These are phyloP conservation scores for Amanita exitialis DNA, from an alignment of 768 basidiomycete species.

Conservation along the genomic window DNA sequence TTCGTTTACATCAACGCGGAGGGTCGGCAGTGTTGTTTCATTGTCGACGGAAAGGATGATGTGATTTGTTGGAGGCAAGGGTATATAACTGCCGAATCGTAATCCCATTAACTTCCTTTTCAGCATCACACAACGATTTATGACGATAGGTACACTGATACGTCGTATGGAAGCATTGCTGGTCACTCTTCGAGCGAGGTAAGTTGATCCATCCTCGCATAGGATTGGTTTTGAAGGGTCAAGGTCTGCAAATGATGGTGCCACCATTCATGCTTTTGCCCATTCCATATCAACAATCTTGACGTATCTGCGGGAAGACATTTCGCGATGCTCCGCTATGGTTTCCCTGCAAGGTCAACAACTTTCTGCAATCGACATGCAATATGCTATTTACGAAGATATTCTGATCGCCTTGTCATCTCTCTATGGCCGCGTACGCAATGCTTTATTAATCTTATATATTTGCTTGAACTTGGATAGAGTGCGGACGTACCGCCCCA, in stretches of 20 bases:
- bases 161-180: conserved; percentile 56
- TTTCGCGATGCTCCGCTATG: conserved; percentile 31
- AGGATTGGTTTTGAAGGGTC: not conserved
- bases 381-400: conserved; percentile 40
- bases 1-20: conserved; percentile 40
- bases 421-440: conserved; percentile 50
- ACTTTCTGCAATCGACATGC: conserved; percentile 32
- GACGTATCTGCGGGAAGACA: conserved; percentile 34
- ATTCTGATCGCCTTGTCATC: conserved; percentile 40
- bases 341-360: conserved; percentile 12
- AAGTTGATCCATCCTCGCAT: conserved; percentile 3
- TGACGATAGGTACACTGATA: conserved; percentile 56
- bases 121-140: conserved; percentile 53
- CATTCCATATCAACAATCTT: conserved; percentile 53
- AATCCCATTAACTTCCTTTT: not conserved
- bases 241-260: conserved; percentile 36
- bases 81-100: not conserved
- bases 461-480: conserved; percentile 15
- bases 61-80: conserved; percentile 46
- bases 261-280: conserved; percentile 56
- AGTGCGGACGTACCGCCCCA: conserved; percentile 20
- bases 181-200: conserved; percentile 40
- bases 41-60: conserved; percentile 50
- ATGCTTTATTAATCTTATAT: not conserved
- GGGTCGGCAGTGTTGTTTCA: conserved; percentile 24